Percentiles rank a stretch among this genome's conserved stretches.
These are phyloP conservation scores for Rutstroemia sp. DNA, from an alignment of 2,329 filamentous ascomycete genomes.

Conservation along the genomic window DNA sequence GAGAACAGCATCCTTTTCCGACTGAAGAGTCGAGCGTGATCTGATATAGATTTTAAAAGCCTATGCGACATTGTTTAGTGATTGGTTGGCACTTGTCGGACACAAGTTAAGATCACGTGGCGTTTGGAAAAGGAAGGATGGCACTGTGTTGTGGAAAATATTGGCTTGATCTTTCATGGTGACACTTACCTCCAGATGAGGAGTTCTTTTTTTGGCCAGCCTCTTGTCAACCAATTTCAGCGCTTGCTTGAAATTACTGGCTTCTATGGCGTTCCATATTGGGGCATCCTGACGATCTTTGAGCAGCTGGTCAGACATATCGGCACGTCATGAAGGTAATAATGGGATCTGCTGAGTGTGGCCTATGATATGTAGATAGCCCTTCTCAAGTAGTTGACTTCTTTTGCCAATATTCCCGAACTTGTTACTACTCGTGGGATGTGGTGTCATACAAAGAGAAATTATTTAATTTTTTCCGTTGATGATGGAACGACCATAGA, in stretches of 20 bases:
- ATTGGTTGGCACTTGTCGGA: background rate
- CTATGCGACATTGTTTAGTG: conserved; percentile 13
- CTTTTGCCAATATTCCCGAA: background rate
- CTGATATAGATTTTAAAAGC: conserved; percentile 29
- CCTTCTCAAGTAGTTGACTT: background rate
- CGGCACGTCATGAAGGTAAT: background rate
- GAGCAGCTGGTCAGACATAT: conserved; percentile 21
- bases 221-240: conserved; percentile 31
- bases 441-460: background rate
- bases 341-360: background rate
- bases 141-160: background rate
- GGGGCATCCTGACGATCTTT: conserved; percentile 26
- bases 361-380: too few relatives aligned
- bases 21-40: conserved; percentile 17
- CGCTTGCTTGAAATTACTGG: conserved; percentile 30
- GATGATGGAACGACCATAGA: background rate
- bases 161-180: background rate
- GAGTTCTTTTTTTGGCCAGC: conserved; percentile 25
- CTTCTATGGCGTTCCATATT: conserved; percentile 30
- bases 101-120: background rate
- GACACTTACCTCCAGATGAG: conserved; percentile 28
- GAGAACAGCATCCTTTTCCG: conserved; percentile 25
- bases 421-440: background rate
- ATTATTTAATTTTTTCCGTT: background rate
- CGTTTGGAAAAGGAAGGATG: background rate